A percentile compares a stretch with the other conserved stretches of the same genome.
Evolutionary conservation across 345 rosid genomes (phyloP).

Genomic region (Hibiscus tridactylites): DNA sequence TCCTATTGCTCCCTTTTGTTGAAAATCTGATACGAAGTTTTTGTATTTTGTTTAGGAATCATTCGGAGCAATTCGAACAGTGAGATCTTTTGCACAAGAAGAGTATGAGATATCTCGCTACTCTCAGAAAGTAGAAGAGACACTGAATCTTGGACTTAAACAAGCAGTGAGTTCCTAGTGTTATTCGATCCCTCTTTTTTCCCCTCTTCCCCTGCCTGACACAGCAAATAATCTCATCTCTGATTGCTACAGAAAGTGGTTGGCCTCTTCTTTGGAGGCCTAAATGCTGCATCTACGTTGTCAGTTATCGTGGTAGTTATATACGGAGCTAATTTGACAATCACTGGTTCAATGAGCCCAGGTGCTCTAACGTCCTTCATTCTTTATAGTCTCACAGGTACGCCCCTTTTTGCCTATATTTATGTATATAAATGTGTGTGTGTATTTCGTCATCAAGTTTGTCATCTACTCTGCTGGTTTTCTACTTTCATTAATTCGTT

Average conservation of each 20-base stretch:
- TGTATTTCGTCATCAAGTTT: background rate
- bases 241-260: slow-evolving; percentile 40
- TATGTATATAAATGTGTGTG: no score
- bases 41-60: slow-evolving; percentile 53
- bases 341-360: slow-evolving; percentile 72
- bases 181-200: slow-evolving; percentile 4
- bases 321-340: slow-evolving; percentile 83
- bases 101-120: slow-evolving; percentile 51
- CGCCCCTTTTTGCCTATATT: background rate
- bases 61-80: slow-evolving; percentile 91
- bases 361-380: slow-evolving; percentile 96
- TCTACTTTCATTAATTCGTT: background rate
- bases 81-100: slow-evolving; percentile 94
- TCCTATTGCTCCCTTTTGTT: background rate
- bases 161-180: slow-evolving; percentile 63
- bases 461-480: background rate
- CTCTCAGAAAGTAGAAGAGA: slow-evolving; percentile 78
- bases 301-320: slow-evolving; percentile 81
- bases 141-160: slow-evolving; percentile 73
- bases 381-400: slow-evolving; percentile 96
- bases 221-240: background rate
- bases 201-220: background rate
- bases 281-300: slow-evolving; percentile 80
- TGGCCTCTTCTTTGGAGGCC: slow-evolving; percentile 83
- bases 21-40: background rate